Base-by-base conservation (phyloP, 2,329 filamentous ascomycete genomes). In the Paramyrothecium sp. region DNA sequence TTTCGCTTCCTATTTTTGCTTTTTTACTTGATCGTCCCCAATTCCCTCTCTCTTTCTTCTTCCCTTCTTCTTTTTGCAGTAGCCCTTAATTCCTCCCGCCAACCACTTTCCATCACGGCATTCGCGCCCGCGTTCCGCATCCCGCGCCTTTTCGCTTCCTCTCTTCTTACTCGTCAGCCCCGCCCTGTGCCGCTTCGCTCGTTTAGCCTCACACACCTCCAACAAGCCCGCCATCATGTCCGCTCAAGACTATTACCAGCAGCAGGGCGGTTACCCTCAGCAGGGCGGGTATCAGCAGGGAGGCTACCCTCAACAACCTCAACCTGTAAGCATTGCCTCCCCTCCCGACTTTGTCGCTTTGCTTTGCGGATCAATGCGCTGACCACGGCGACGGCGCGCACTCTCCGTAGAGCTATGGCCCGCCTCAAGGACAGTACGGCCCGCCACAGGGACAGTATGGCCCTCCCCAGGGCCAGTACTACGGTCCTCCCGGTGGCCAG, bases 211-310 rank as follows among this genome's bases (percentile, higher is more conserved):
- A 50, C 23, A 13, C 19, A 33, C 22, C 16, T 53, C 47, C 19
- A 44, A 12, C 38, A 44, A 44, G 13, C 5, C 34, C 38, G 7
- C 41, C 60, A 65, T 44, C 58, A 77, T 77, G 75, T 72, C 75
- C 53, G 73, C 67, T 65, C 69, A 76, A 59, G 75, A 77, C 34
- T 77, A 77, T 69, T 77, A 77, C 66, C 65, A 71, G 57, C 66
- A 69, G 58, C 66, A 69, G 53, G 69, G 60, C 51, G 65, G 62
- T 46, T 59, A 60, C 57, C 60, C 66, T 51, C 64, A 65, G 54
- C n/a, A n/a, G n/a, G n/a, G n/a, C n/a, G n/a, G n/a, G n/a, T n/a
- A n/a, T n/a, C 63, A 60, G 23, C 60, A 54, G n/a, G 67, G 67
- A 44, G 71, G 70, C 59, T 76, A 75, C 54, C 74, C 75, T 47